Evolutionary conservation across 1,284 basidiomycete species (phyloP), one percentile per base, ranked within the genome.

Genomic region (Boletus smithii): DNA sequence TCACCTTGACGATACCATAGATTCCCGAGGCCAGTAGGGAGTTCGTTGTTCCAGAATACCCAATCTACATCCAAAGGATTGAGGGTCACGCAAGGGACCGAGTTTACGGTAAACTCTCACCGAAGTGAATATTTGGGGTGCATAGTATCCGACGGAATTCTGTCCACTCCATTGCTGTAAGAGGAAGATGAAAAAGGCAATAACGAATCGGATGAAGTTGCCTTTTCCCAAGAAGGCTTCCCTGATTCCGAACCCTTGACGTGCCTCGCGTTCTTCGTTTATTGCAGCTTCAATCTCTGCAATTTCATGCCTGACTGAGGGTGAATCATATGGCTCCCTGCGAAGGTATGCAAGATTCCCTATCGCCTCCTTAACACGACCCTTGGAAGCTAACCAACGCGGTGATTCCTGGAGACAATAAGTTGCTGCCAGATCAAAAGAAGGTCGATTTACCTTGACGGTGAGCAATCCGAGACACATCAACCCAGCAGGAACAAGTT

Each of bases 1-100:
- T 72, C 44, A 90, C 74, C 63, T 89, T 83, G 62, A 89, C 76
- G 61, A 90, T 74, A 46, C 88, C 89, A 60, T 92, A 93, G 45
- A 92, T 80, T 20, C 90, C 89, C 8, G 85, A 87, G 3, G 90
- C 88, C 48, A 92, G 78, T 2, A 92, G 75, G 5, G 80, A 79
- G 55, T 75, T 77, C 42, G 74, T 76, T 3, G 72, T 72, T 17
- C 77, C 80, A 1, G 71, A 74, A 62, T 80, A 88, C 8, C 85
- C 85, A 55, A 88, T 87, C 77, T 75, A 18, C 20, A 20, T 20
- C 20, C 20, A 20, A 20, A 2, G 20, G 20, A 14, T 32, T 10
- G 34, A n/a, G 17, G 4, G 9, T 20, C 27, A 32, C 3, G 9
- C 35, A n/a, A 36, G 13, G 16, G 16, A 13, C 1, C 10, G 18